A percentile compares a stretch with the other conserved stretches of the same genome.
phyloP scores from a whole-genome alignment of 345 rosid species.

The Salix arbutifolia region DNA sequence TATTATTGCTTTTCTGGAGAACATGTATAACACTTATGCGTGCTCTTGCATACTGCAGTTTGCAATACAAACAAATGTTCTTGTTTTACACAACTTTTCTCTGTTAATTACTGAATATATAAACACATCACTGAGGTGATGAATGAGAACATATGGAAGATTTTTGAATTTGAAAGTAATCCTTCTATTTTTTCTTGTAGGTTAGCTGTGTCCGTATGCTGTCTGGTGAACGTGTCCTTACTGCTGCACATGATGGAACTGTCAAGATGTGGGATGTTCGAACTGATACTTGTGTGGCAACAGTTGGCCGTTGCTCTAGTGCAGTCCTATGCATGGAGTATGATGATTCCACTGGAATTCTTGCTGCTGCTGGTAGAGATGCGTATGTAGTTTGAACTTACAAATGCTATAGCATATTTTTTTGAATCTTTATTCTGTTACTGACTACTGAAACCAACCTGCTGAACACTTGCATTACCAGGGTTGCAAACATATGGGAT shows the following conservation, averaged over 20 bases:
- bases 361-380: constrained; percentile 98
- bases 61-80: background rate
- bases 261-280: constrained; percentile 99
- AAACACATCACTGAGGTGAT: too few species aligned
- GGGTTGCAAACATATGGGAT: constrained; percentile 94
- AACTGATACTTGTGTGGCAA: constrained; percentile 94
- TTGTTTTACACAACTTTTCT: too few species aligned
- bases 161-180: background rate
- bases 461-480: constrained; percentile 35
- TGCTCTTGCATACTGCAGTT: background rate
- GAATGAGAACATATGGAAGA: background rate
- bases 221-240: constrained; percentile 93
- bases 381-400: constrained; percentile 50
- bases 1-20: background rate
- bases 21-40: background rate
- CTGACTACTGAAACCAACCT: constrained; percentile 5
- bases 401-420: background rate
- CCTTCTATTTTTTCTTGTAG: constrained; percentile 33
- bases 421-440: background rate
- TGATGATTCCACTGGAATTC: constrained; percentile 90
- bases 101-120: background rate
- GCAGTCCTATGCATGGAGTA: constrained; percentile 93
- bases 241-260: constrained; percentile 87
- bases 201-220: constrained; percentile 89
- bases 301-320: constrained; percentile 94